Percentiles rank a stretch among this genome's conserved stretches.
Evolutionary conservation across 257 asterid species (phyloP).

Genomic region (Prunella vulgaris): DNA sequence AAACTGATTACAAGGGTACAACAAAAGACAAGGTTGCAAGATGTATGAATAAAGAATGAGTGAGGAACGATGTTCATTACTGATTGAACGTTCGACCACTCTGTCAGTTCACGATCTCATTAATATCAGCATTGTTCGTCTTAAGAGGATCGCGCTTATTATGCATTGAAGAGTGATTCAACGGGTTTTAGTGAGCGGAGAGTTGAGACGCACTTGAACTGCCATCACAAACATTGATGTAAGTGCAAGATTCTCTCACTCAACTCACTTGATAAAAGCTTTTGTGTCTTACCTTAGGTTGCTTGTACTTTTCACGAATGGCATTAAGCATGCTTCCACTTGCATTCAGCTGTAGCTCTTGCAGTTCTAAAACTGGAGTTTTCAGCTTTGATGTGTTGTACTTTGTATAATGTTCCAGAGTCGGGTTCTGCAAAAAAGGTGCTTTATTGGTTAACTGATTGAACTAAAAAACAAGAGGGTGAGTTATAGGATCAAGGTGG

Average conservation of each 20-base stretch:
- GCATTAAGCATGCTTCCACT: constrained; percentile 43
- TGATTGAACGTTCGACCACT: constrained; percentile 28
- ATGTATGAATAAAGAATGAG: constrained; percentile 49
- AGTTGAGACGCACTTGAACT: constrained; percentile 81
- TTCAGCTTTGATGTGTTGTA: constrained; percentile 53
- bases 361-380: constrained; percentile 55
- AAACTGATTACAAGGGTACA: constrained; percentile 35
- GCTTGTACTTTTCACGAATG: constrained; percentile 82
- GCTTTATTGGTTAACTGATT: background rate
- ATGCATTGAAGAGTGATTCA: constrained; percentile 47
- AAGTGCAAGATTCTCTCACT: constrained; percentile 1
- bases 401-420: constrained; percentile 81
- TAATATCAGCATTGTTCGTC: constrained; percentile 25
- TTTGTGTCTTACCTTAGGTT: constrained; percentile 51
- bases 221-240: constrained; percentile 26
- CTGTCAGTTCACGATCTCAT: constrained; percentile 26
- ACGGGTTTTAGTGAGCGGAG: constrained; percentile 44
- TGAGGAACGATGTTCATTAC: constrained; percentile 23
- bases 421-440: constrained; percentile 59
- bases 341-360: constrained; percentile 62
- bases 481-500: constrained; percentile 4
- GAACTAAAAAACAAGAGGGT: background rate
- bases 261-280: background rate
- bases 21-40: constrained; percentile 32
- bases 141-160: constrained; percentile 18